phyloP scores from a whole-genome alignment of 1,284 basidiomycete species.

The Peniophora sp. region DNA sequence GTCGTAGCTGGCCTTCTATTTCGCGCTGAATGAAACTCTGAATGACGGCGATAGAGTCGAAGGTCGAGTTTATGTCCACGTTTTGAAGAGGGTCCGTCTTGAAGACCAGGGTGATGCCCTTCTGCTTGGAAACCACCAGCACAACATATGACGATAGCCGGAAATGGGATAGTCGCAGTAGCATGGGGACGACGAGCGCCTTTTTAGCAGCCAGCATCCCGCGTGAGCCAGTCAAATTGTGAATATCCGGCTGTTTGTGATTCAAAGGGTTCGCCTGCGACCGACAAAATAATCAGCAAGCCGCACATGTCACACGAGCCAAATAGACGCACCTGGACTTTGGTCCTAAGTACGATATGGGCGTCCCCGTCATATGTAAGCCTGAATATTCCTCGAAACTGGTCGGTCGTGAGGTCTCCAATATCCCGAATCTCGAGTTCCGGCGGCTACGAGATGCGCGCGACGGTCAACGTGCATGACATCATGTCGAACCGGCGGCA shows the following conservation, averaged over 20 bases:
- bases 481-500: neutral
- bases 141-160: constrained; percentile 95
- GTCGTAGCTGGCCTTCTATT: constrained; percentile 93
- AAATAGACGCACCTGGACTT: constrained; percentile 71
- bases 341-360: constrained; percentile 90
- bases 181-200: constrained; percentile 95
- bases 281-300: neutral
- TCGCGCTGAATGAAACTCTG: constrained; percentile 95
- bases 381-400: constrained; percentile 96
- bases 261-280: constrained; percentile 89
- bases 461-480: neutral
- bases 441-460: constrained; percentile 60
- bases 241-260: constrained; percentile 79
- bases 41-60: constrained; percentile 97
- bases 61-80: constrained; percentile 95
- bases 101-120: constrained; percentile 98
- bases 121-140: constrained; percentile 92
- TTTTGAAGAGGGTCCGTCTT: constrained; percentile 99
- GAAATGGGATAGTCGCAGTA: constrained; percentile 91
- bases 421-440: constrained; percentile 97
- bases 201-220: constrained; percentile 90
- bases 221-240: constrained; percentile 63
- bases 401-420: constrained; percentile 91
- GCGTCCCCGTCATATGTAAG: constrained; percentile 96
- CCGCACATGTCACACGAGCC: neutral